These are phyloP conservation scores for Spongispora temasekensis DNA, from an alignment of 1,284 basidiomycete genomes.

Conservation along the genomic window DNA sequence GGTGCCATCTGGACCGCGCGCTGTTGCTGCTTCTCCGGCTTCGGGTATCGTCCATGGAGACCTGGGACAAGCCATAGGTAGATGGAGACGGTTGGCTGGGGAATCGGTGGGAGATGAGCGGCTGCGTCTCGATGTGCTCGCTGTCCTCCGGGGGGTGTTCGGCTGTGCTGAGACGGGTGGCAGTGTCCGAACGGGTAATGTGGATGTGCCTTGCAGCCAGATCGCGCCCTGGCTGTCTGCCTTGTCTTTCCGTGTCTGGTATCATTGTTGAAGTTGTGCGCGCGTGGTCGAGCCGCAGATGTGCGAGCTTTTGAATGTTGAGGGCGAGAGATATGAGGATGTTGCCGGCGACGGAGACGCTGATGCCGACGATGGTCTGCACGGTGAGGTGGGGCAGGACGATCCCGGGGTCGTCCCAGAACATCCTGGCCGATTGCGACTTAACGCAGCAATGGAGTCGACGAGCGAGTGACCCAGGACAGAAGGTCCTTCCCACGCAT, in stretches of 20 bases:
- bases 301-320: slow-evolving; percentile 91
- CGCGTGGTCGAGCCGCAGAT: slow-evolving; percentile 64
- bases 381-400: slow-evolving; percentile 59
- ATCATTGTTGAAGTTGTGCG: slow-evolving; percentile 25
- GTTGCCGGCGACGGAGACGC: slow-evolving; percentile 84
- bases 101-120: slow-evolving; percentile 31
- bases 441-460: too few relatives aligned
- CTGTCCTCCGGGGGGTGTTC: slow-evolving; percentile 14
- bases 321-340: slow-evolving; percentile 88
- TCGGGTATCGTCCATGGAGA: slow-evolving; percentile 25
- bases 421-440: slow-evolving; percentile 15
- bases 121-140: slow-evolving; percentile 27
- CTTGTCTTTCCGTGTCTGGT: slow-evolving; percentile 14
- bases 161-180: slow-evolving; percentile 3
- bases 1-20: slow-evolving; percentile 18
- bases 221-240: slow-evolving; percentile 9
- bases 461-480: neutral
- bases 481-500: slow-evolving; percentile 18
- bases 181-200: slow-evolving; percentile 3
- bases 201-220: slow-evolving; percentile 1
- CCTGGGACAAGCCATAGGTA: slow-evolving; percentile 19
- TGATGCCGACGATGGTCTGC: slow-evolving; percentile 76
- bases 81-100: slow-evolving; percentile 17
- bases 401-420: slow-evolving; percentile 34
- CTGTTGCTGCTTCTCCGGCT: slow-evolving; percentile 29